Conservation (phyloP, 2,329 filamentous ascomycete genomes). For the Diaporthe vaccinii region DNA sequence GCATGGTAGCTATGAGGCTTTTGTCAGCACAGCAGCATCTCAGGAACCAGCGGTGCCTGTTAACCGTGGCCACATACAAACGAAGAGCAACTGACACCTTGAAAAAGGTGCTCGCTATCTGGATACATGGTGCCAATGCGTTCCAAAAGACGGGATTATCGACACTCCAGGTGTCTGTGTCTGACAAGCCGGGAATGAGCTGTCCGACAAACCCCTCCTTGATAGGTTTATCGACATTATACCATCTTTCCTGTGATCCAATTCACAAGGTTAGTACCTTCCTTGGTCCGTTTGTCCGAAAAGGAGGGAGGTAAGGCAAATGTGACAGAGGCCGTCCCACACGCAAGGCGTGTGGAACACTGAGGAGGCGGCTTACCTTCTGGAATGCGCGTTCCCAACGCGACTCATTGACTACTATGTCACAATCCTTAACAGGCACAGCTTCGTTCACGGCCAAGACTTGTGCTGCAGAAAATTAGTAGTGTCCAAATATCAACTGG, state of each 20-base stretch:
- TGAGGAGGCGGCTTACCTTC: background rate
- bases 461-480: background rate
- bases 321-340: background rate
- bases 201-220: background rate
- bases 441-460: background rate
- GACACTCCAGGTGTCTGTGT: background rate
- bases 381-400: background rate
- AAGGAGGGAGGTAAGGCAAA: no score
- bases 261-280: background rate
- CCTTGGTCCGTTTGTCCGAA: accelerated
- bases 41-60: no score
- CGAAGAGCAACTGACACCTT: background rate
- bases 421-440: background rate
- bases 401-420: background rate
- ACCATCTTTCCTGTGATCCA: background rate
- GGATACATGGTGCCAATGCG: background rate
- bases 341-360: background rate
- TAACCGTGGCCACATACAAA: background rate
- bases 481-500: accelerated
- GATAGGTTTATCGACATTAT: background rate
- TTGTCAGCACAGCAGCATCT: background rate
- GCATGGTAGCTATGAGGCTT: background rate
- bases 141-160: background rate
- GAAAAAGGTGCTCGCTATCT: background rate
- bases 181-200: background rate